These are phyloP conservation scores for Hirsutella rhossiliensis DNA, from an alignment of 2,329 filamentous ascomycete genomes.

Conservation along the genomic window DNA sequence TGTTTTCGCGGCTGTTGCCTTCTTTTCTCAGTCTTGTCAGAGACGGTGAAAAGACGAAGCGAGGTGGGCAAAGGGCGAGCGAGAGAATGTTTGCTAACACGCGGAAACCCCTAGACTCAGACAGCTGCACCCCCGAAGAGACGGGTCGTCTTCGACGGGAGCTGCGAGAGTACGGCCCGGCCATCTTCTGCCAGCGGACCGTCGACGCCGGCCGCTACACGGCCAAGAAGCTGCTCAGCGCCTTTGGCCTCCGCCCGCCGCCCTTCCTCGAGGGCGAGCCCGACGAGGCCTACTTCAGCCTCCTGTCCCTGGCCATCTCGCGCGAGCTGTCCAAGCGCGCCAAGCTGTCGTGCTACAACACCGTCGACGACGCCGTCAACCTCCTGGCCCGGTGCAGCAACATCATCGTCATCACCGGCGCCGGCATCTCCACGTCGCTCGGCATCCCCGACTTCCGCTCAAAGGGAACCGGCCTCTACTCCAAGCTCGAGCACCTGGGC, in stretches of 20 bases:
- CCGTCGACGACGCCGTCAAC: slow-evolving; percentile 73
- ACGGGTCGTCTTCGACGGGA: slow-evolving; percentile 55
- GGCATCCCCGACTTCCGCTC: slow-evolving; percentile 97
- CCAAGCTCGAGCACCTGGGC: slow-evolving; percentile 68
- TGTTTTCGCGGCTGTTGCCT: neutral
- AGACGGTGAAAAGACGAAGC: too few species aligned
- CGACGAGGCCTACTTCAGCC: slow-evolving; percentile 62
- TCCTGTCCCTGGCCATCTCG: slow-evolving; percentile 66
- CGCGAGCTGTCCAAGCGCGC: slow-evolving; percentile 72
- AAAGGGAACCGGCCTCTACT: slow-evolving; percentile 84
- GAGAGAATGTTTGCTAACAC: neutral
- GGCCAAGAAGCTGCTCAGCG: slow-evolving; percentile 73
- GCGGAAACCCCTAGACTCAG: slow-evolving; percentile 8
- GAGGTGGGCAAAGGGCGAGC: too few species aligned
- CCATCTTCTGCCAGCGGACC: slow-evolving; percentile 62
- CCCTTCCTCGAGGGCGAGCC: slow-evolving; percentile 53
- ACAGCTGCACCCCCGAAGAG: slow-evolving; percentile 56
- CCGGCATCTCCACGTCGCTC: slow-evolving; percentile 90
- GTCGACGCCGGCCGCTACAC: slow-evolving; percentile 58
- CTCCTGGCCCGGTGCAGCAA: slow-evolving; percentile 65
- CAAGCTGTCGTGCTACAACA: slow-evolving; percentile 71
- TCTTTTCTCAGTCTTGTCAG: neutral
- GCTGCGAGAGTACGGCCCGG: slow-evolving; percentile 65
- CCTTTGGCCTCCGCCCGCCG: slow-evolving; percentile 69
- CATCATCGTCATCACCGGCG: slow-evolving; percentile 88